A percentile compares a stretch with the other conserved stretches of the same genome.
Conservation (phyloP, 441 rosid species). For the Euphorbia schlechtendalii region DNA sequence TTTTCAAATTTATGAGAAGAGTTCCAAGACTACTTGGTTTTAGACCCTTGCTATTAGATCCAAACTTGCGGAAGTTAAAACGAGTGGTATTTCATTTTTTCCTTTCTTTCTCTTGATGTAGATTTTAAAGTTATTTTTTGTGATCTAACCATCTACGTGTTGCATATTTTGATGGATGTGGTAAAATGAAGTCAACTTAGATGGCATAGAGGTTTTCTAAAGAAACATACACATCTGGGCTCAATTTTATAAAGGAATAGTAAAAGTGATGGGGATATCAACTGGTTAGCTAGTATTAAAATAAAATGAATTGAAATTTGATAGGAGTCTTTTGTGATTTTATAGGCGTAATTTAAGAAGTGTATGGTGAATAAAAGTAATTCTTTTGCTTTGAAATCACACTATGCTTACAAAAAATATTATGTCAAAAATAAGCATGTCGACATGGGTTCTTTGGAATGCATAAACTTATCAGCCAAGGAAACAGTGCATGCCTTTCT, state of each 20-base stretch:
- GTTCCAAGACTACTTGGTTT: constrained; percentile 68
- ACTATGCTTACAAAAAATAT: neutral
- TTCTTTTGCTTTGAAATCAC: neutral
- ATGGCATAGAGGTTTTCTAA: neutral
- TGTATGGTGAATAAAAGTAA: neutral
- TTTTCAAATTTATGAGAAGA: constrained; percentile 59
- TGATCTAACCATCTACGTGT: neutral
- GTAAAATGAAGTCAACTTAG: neutral
- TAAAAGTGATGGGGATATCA: neutral
- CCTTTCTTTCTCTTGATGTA: constrained; percentile 8
- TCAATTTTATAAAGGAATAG: neutral
- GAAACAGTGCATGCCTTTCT: neutral
- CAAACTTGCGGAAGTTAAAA: constrained; percentile 58
- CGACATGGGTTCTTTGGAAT: neutral
- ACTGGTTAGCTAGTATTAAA: neutral
- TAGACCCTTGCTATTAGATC: constrained; percentile 75
- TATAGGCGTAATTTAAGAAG: neutral
- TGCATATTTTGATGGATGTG: neutral
- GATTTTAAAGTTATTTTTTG: neutral
- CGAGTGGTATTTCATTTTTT: constrained; percentile 59
- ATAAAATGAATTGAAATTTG: neutral
- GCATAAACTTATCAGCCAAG: neutral
- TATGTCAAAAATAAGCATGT: neutral
- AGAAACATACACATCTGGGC: neutral
- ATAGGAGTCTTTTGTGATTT: neutral